Evolutionary conservation across 306 rosid species (phyloP), one percentile per base, ranked within the genome.

Genomic region (Rubus idaeus): DNA sequence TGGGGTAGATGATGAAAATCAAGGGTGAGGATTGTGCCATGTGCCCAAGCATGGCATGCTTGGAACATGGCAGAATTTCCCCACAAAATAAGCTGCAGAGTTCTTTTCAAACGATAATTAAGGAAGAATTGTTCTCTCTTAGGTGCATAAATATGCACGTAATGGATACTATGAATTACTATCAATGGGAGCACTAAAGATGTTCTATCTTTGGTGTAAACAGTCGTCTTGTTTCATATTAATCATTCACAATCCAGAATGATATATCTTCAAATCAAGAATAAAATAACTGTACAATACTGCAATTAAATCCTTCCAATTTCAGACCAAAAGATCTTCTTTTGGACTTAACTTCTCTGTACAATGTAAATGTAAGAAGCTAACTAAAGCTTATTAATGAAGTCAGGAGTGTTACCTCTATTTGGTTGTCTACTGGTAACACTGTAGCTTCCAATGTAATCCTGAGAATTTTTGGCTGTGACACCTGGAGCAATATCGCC

Each of bases 401-500:
- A 86, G 77, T 69, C 64, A 73, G 78, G 74, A 73, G 79, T 61
- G 76, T 78, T 87, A 93, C 98, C 98, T 91, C 96, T 91, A 90
- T 85, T 91, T 79, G 97, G 44, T 60, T 91, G 96, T 87, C 97
- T 91, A 86, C 84, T 88, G 66, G 89, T 77, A 78, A 88, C 93
- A 77, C 73, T 86, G 88, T 88, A 93, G 83, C 84, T 87, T 78
- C 91, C 97, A 76, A 91, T 83, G 79, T 83, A 91, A 50, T 86
- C 91, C 82, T 87, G 96, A 52, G 98, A 90, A 78, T 68, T 84
- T 75, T 85, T 87, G 58, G 85, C 82, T 3, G 87, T 80, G 81
- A 86, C 86, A 76, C 86, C 97, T 11, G 96, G 86, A 84, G 91
- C 81, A 70, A 90, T 79, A 75, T 83, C 86, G 52, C 86, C 92